Percentiles rank a stretch among this genome's conserved stretches.
phyloP scores from a whole-genome alignment of 2,329 filamentous ascomycete genomes.

The Ambrosiella xylebori region DNA sequence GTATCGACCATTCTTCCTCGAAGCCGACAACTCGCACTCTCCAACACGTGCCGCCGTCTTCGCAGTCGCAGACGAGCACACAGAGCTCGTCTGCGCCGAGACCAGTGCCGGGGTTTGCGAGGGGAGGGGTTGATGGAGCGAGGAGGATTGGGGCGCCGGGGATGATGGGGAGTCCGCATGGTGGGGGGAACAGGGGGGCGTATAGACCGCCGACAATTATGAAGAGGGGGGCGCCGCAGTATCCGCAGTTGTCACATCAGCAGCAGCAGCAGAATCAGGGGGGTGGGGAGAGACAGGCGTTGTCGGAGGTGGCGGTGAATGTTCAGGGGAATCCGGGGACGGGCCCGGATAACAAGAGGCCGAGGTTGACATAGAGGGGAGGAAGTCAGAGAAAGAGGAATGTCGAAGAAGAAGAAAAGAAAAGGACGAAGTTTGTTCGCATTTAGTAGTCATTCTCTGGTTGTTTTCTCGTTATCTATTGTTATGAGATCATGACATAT shows the following conservation, averaged over 20 bases:
- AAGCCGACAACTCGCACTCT: conserved; percentile 48
- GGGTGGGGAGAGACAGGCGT: conserved; percentile 23
- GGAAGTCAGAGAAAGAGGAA: background rate
- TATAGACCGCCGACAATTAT: conserved; percentile 40
- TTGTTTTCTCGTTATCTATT: background rate
- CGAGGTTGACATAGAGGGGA: conserved; percentile 26
- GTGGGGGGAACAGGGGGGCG: conserved; percentile 36
- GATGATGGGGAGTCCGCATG: conserved; percentile 19
- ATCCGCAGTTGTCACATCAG: conserved; percentile 16
- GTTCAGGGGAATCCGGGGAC: conserved; percentile 14
- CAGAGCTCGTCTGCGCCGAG: conserved; percentile 16
- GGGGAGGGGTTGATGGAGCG: conserved; percentile 12
- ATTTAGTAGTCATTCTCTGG: background rate
- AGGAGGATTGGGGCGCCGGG: conserved; percentile 40
- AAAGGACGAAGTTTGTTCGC: background rate
- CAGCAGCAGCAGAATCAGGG: conserved; percentile 12
- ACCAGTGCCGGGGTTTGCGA: conserved; percentile 20
- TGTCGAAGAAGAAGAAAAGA: no score
- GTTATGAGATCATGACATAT: conserved; percentile 1
- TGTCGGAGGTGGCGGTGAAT: conserved; percentile 36
- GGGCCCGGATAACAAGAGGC: conserved; percentile 27
- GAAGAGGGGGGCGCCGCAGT: conserved; percentile 25
- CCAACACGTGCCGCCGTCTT: conserved; percentile 31
- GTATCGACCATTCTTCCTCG: conserved; percentile 65
- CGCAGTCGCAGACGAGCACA: conserved; percentile 15